These are phyloP conservation scores for Lactarius sp. DNA, from an alignment of 768 basidiomycete genomes.

Conservation along the genomic window DNA sequence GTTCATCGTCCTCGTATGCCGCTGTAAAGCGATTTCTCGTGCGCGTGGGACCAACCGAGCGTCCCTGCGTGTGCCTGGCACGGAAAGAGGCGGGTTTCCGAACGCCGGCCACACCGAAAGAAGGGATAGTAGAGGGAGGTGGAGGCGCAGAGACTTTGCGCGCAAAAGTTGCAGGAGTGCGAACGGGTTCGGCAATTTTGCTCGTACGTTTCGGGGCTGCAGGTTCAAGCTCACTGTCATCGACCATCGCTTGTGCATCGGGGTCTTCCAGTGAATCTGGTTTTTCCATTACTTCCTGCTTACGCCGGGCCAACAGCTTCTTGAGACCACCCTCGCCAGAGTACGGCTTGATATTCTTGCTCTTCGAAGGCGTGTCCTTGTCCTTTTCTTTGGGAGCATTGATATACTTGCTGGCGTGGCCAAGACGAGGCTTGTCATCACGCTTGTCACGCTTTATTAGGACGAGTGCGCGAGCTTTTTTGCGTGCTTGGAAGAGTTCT, in stretches of 20 bases:
- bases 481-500: conserved; percentile 56
- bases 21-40: conserved; percentile 62
- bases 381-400: conserved; percentile 26
- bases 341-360: conserved; percentile 55
- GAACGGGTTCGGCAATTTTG: conserved; percentile 28
- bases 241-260: conserved; percentile 34
- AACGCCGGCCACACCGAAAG: conserved; percentile 8
- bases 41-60: conserved; percentile 39
- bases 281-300: conserved; percentile 50
- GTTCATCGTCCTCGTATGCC: conserved; percentile 47
- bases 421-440: conserved; percentile 42
- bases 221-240: conserved; percentile 30
- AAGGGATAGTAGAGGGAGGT: conserved; percentile 1
- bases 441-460: conserved; percentile 60
- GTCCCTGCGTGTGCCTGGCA: conserved; percentile 1
- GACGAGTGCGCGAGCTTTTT: conserved; percentile 38
- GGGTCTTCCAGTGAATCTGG: conserved; percentile 33
- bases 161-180: conserved; percentile 30
- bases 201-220: conserved; percentile 21
- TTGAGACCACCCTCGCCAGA: conserved; percentile 76
- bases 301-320: conserved; percentile 62
- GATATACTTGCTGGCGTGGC: conserved; percentile 32
- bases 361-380: conserved; percentile 34
- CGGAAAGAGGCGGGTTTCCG: conserved; percentile 13
- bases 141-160: conserved; percentile 29